Evolutionary conservation across 352 stramenopile genomes (phyloP).

Genomic region (Pythium brassicae): DNA sequence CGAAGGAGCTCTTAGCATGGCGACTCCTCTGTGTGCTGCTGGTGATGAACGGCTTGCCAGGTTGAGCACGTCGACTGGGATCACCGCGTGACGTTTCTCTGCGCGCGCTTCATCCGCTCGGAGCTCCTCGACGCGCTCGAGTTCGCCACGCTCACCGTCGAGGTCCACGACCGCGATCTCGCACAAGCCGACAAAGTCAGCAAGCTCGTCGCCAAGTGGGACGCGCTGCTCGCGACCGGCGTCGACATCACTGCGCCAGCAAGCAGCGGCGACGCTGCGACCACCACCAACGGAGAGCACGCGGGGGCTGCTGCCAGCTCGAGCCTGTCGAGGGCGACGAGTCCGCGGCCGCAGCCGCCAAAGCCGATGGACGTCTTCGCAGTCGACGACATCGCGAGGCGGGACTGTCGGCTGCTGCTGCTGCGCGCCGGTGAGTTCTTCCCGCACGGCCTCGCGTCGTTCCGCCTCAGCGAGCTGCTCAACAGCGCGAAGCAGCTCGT

Average conservation of each 20-base stretch:
- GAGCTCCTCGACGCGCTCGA: conserved; percentile 54
- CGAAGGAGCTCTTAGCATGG: too few species aligned
- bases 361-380: conserved; percentile 42
- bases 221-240: conserved; percentile 38
- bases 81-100: conserved; percentile 53
- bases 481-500: conserved; percentile 20
- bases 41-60: conserved; percentile 2
- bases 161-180: conserved; percentile 72
- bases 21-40: background rate
- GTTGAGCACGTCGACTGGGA: conserved; percentile 31
- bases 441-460: conserved; percentile 47
- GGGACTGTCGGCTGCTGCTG: conserved; percentile 45
- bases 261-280: background rate
- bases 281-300: background rate
- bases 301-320: too few species aligned
- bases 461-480: conserved; percentile 61
- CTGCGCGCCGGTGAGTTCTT: conserved; percentile 37
- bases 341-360: conserved; percentile 5
- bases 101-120: conserved; percentile 26
- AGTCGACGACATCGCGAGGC: conserved; percentile 55
- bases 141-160: conserved; percentile 30
- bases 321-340: conserved; percentile 15
- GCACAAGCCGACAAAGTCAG: conserved; percentile 27
- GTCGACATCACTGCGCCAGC: conserved; percentile 16
- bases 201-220: conserved; percentile 54